Conservation (phyloP, 2,329 filamentous ascomycete genomes). For the Ceratocystis ficicola region DNA sequence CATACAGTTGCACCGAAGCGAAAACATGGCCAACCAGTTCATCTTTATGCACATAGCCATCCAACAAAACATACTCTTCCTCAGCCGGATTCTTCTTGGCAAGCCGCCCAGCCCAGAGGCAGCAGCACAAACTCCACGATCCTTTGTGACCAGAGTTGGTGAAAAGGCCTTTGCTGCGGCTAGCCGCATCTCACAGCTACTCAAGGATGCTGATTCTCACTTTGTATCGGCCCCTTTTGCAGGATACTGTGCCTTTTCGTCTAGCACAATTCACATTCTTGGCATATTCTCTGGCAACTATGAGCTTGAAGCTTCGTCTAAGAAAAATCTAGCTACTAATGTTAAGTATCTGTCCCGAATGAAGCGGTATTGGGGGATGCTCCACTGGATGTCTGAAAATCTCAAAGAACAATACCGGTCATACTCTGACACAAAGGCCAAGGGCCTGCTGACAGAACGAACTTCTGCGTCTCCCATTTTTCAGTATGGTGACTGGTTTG, state of each 20-base stretch:
- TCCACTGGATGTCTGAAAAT: constrained; percentile 90
- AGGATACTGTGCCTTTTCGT: constrained; percentile 87
- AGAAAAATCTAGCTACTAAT: constrained; percentile 74
- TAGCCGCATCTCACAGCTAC: constrained; percentile 70
- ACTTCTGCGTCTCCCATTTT: constrained; percentile 45
- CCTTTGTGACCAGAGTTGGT: constrained; percentile 65
- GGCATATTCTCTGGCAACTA: constrained; percentile 80
- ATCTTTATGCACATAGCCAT: constrained; percentile 82
- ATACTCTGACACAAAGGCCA: constrained; percentile 67
- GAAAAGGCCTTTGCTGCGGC: constrained; percentile 71
- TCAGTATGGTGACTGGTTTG: constrained; percentile 97
- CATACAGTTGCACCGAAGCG: constrained; percentile 68
- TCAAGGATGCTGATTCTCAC: constrained; percentile 64
- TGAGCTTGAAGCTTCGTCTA: constrained; percentile 61
- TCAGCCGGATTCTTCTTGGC: constrained; percentile 53
- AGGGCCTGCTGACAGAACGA: constrained; percentile 26
- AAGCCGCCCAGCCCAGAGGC: constrained; percentile 26
- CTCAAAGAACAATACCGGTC: constrained; percentile 77
- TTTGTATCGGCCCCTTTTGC: constrained; percentile 82
- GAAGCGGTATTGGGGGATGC: constrained; percentile 98
- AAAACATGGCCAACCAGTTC: constrained; percentile 81
- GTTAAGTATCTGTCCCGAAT: constrained; percentile 85
- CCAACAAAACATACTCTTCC: constrained; percentile 80
- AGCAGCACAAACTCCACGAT: constrained; percentile 51
- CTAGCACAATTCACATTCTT: constrained; percentile 87